Conservation (phyloP, 208 protist genomes). For the Trypanosoma scelopori region DNA sequence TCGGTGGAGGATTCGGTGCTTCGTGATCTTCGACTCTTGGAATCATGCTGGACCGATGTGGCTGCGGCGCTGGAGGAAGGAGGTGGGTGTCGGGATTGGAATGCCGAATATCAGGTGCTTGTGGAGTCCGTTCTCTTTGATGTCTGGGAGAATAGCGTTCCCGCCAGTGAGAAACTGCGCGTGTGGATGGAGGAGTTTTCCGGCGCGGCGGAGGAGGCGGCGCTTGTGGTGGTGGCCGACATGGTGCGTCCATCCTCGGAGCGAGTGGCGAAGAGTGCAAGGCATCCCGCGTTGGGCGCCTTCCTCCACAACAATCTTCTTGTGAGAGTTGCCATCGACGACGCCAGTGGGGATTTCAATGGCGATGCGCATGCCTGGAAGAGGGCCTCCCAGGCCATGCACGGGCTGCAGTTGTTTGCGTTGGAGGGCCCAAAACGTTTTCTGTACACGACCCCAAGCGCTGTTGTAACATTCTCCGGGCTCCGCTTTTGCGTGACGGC, state of each 20-base stretch:
- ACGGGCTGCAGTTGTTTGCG: slow-evolving; percentile 39
- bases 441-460: slow-evolving; percentile 51
- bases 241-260: slow-evolving; percentile 30
- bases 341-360: slow-evolving; percentile 35
- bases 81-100: slow-evolving; percentile 27
- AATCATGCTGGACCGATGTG: slow-evolving; percentile 10
- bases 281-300: slow-evolving; percentile 12
- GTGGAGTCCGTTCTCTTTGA: slow-evolving; percentile 26
- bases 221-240: slow-evolving; percentile 41
- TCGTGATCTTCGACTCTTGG: slow-evolving; percentile 15
- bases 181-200: slow-evolving; percentile 38
- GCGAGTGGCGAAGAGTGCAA: slow-evolving; percentile 30
- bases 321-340: slow-evolving; percentile 54
- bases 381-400: slow-evolving; percentile 32
- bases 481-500: slow-evolving; percentile 50
- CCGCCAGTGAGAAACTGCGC: slow-evolving; percentile 19
- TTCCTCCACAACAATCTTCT: slow-evolving; percentile 52
- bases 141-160: slow-evolving; percentile 11
- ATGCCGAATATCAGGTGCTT: slow-evolving; percentile 29
- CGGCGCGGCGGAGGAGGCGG: slow-evolving; percentile 29
- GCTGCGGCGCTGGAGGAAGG: neutral
- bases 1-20: slow-evolving; percentile 7
- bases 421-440: slow-evolving; percentile 43
- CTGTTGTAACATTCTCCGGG: slow-evolving; percentile 57
- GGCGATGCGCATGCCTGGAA: slow-evolving; percentile 47